Evolutionary conservation across 305 asterid genomes (phyloP).

Genomic region (Stenogyne calaminthoides): DNA sequence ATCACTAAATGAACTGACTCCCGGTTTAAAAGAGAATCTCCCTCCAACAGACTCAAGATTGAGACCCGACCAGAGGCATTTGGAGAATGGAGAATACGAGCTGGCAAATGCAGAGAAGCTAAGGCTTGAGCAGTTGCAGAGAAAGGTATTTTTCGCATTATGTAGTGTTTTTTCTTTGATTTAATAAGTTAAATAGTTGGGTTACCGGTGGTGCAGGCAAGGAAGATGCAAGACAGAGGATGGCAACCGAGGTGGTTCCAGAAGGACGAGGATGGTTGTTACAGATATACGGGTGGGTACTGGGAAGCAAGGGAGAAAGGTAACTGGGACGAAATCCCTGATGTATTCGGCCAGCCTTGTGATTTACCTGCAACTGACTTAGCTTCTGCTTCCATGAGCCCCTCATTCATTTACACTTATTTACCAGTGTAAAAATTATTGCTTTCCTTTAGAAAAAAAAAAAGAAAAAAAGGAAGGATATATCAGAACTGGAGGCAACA

Average conservation of each 20-base stretch:
- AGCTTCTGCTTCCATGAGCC: not conserved
- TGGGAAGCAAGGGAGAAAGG: conserved; percentile 87
- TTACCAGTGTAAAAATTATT: not conserved
- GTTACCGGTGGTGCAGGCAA: conserved; percentile 58
- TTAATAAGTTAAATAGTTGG: not conserved
- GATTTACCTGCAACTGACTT: conserved; percentile 43
- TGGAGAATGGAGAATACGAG: conserved; percentile 97
- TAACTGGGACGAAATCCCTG: conserved; percentile 80
- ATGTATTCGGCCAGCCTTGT: conserved; percentile 69
- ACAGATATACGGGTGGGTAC: conserved; percentile 74
- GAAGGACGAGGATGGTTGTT: conserved; percentile 82
- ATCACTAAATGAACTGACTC: conserved; percentile 85
- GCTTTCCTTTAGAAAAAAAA: not conserved
- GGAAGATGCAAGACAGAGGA: conserved; percentile 93
- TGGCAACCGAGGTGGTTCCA: conserved; percentile 94
- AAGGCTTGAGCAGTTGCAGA: conserved; percentile 94
- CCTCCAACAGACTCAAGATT: conserved; percentile 96
- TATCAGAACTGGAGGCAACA: not conserved
- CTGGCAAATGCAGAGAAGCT: conserved; percentile 94
- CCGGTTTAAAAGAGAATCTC: conserved; percentile 69
- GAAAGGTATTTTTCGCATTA: conserved; percentile 49
- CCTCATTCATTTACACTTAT: conserved; percentile 13
- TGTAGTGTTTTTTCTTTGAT: not conserved
- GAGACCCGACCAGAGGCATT: conserved; percentile 94
- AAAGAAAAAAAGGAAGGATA: not conserved